A percentile compares a stretch with the other conserved stretches of the same genome.
Evolutionary conservation across 228 moss, liverwort and hornwort genomes (phyloP).

Genomic region (Sphagnum fallax): DNA sequence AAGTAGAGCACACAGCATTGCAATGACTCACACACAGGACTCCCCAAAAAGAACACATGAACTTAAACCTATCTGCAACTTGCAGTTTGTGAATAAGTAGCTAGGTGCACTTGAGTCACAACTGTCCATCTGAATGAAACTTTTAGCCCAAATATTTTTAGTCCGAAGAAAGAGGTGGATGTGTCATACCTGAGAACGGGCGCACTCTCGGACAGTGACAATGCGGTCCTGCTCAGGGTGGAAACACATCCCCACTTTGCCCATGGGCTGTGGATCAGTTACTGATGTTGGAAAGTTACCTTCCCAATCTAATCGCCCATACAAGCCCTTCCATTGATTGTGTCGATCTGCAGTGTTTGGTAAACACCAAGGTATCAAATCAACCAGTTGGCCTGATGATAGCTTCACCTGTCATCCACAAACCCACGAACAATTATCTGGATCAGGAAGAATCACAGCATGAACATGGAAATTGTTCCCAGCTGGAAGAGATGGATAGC

Average conservation of each 20-base stretch:
- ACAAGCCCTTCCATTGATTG: conserved; percentile 98
- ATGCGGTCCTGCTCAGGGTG: conserved; percentile 97
- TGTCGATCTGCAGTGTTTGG: conserved; percentile 95
- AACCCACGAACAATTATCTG: not conserved
- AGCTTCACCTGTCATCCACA: conserved; percentile 59
- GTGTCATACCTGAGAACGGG: conserved; percentile 73
- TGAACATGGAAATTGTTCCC: not conserved
- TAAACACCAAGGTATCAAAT: conserved; percentile 95
- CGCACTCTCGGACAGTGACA: conserved; percentile 95
- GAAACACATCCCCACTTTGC: conserved; percentile 99
- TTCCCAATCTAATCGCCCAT: conserved; percentile 92
- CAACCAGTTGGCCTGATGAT: conserved; percentile 65
- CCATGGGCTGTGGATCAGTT: conserved; percentile 99
- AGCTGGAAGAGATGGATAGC: not conserved
- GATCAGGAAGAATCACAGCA: not conserved
- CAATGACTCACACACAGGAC: no score
- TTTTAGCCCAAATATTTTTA: no score
- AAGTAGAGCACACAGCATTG: no score
- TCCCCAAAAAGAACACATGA: no score
- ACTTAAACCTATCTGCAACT: no score
- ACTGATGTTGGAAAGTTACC: conserved; percentile 99
- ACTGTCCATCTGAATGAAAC: no score
- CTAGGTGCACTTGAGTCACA: no score
- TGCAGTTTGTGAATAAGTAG: no score
- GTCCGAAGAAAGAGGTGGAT: not conserved